Evolutionary conservation across 305 asterid species (phyloP), one percentile per base, ranked within the genome.

Genomic region (Plantago lanceolata): DNA sequence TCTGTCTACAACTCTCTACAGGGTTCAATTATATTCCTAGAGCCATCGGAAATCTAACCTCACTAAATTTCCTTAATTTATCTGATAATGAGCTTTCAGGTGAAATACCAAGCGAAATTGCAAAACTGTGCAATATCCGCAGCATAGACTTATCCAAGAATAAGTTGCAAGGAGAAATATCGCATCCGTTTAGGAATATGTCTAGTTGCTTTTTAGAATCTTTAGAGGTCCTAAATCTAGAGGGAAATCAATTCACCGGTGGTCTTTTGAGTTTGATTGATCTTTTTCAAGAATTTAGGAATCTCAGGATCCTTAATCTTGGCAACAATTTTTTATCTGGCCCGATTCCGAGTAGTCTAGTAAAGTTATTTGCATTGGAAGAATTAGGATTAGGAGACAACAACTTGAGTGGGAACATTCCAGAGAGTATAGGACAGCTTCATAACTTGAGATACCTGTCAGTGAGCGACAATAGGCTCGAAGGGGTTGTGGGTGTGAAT

Each of bases 401-500:
- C 48, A 57, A 33, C 33, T 17, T 57, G 15, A 17, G 48, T 17
- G 62, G 48, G 16, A 17, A n/a, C 7, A 19, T 57, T 57, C 62
- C 62, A 57, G 62, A 57, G 14, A 57, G 48, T 57, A n/a, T 57
- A 14, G 48, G 62, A n/a, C 29, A 57, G 19, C 75, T 74, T 48
- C 33, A 9, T 2, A 65, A 43, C 31, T 61, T 74, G 33, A 40
- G 61, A 28, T 1, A 2, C 2, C 51, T 69, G 4, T 14, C 8
- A 16, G 15, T 74, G 4, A 33, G 4, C 0, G 14, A 26, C 24
- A 69, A 65, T 63, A 63, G 15, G 61, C 59, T 78, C 4, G 52
- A 72, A 59, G 83, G 83, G 4, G 14, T 59, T 26, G 67, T 78
- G 19, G 62, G 65, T 3, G 72, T 72, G 19, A 58, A 8, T 6